A percentile compares a stretch with the other conserved stretches of the same genome.
These are phyloP conservation scores for Geopyxis carbonaria DNA, from an alignment of 495 filamentous ascomycete genomes.

Conservation along the genomic window DNA sequence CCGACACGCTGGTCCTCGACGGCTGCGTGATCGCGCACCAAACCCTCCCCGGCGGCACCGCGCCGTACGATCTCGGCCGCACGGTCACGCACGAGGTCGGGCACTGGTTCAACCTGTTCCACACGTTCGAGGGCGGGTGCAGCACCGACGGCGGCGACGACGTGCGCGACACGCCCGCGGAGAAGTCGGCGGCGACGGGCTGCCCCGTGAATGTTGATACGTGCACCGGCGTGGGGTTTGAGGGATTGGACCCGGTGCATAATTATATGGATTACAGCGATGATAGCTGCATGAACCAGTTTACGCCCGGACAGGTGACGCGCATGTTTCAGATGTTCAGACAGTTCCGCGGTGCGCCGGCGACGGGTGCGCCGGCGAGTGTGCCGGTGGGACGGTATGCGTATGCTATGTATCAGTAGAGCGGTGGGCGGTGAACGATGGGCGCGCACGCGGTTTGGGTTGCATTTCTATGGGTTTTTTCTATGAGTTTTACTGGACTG, in stretches of 20 bases:
- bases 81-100: conserved; percentile 52
- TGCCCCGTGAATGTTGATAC: conserved; percentile 38
- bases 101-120: conserved; percentile 50
- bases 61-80: conserved; percentile 40
- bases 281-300: conserved; percentile 34
- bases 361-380: too few relatives aligned
- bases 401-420: too few relatives aligned
- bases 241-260: conserved; percentile 39
- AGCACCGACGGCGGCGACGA: conserved; percentile 25
- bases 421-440: too few relatives aligned
- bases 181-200: conserved; percentile 34
- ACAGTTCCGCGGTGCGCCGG: conserved; percentile 10
- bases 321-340: conserved; percentile 31
- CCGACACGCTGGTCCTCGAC: conserved; percentile 32
- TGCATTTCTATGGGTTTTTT: too few relatives aligned
- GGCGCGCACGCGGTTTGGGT: too few relatives aligned
- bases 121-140: conserved; percentile 51
- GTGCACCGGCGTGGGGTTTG: conserved; percentile 29
- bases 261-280: conserved; percentile 49
- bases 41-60: conserved; percentile 37
- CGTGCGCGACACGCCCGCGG: conserved; percentile 41
- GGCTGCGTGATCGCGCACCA: conserved; percentile 41
- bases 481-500: too few relatives aligned
- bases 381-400: too few relatives aligned
- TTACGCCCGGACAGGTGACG: conserved; percentile 30